Evolutionary conservation across 768 basidiomycete genomes (phyloP).

Genomic region (Panellus pusillus): DNA sequence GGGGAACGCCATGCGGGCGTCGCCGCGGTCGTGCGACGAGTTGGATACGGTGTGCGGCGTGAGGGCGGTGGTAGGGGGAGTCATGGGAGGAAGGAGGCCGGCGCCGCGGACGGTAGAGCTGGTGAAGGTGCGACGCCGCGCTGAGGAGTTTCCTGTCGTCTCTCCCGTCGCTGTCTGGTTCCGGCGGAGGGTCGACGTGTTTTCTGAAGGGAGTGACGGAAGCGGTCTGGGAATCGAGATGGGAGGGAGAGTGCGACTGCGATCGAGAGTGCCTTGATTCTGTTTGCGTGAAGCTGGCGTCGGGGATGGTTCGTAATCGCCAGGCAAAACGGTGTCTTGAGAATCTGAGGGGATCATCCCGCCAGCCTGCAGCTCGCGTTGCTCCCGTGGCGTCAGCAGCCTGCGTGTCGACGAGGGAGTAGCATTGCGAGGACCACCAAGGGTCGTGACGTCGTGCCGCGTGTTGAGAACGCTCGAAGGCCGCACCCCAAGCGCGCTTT

Average conservation of each 20-base stretch:
- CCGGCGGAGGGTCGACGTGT: slow-evolving; percentile 25
- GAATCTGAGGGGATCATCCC: slow-evolving; percentile 41
- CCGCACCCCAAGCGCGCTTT: slow-evolving; percentile 35
- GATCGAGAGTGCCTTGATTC: slow-evolving; percentile 34
- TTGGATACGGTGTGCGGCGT: slow-evolving; percentile 65
- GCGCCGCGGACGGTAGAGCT: slow-evolving; percentile 34
- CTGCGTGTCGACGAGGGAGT: slow-evolving; percentile 45
- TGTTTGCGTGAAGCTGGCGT: slow-evolving; percentile 40
- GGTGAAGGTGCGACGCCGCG: slow-evolving; percentile 35
- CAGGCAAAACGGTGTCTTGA: slow-evolving; percentile 39
- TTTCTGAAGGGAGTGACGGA: slow-evolving; percentile 61
- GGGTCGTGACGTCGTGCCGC: slow-evolving; percentile 16
- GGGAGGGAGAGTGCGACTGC: slow-evolving; percentile 46
- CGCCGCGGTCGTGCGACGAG: slow-evolving; percentile 30
- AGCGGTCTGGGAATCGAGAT: slow-evolving; percentile 60
- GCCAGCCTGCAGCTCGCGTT: slow-evolving; percentile 41
- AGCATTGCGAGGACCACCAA: slow-evolving; percentile 23
- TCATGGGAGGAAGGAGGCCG: slow-evolving; percentile 47
- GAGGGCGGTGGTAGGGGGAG: slow-evolving; percentile 64
- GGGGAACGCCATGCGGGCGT: slow-evolving; percentile 24
- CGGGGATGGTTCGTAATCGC: slow-evolving; percentile 40
- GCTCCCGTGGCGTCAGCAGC: slow-evolving; percentile 58
- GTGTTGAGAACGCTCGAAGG: slow-evolving; percentile 33
- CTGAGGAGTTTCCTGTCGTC: slow-evolving; percentile 14
- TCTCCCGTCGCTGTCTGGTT: slow-evolving; percentile 15